These are phyloP conservation scores for Scleroderma citrinum DNA, from an alignment of 768 basidiomycete species.

Conservation along the genomic window DNA sequence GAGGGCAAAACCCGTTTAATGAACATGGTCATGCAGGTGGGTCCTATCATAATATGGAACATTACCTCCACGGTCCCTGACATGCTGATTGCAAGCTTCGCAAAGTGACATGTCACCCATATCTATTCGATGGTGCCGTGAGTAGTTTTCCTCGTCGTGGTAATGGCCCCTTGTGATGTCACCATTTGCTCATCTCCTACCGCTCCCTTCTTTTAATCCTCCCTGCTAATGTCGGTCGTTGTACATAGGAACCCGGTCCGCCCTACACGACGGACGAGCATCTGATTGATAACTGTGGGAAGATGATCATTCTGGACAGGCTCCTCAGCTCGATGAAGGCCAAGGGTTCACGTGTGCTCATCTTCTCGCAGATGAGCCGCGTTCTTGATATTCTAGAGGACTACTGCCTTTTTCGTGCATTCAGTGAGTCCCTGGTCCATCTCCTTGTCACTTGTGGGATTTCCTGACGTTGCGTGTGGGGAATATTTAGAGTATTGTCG, in stretches of 20 bases:
- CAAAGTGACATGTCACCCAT: conserved; percentile 88
- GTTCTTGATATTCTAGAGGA: conserved; percentile 97
- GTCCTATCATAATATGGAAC: conserved; percentile 8
- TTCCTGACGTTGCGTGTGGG: conserved; percentile 25
- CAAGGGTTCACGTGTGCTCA: conserved; percentile 92
- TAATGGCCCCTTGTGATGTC: no score
- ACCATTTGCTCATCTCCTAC: no score
- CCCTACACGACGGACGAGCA: conserved; percentile 99
- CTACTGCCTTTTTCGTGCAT: conserved; percentile 87
- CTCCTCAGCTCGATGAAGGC: conserved; percentile 80
- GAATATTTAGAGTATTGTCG: conserved; percentile 98
- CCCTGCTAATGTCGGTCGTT: neutral
- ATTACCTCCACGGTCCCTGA: conserved; percentile 1
- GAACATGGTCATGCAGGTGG: conserved; percentile 99
- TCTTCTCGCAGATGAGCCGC: conserved; percentile 99
- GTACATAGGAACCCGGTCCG: conserved; percentile 87
- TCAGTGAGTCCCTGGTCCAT: conserved; percentile 50
- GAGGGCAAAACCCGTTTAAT: conserved; percentile 96
- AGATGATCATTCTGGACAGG: conserved; percentile 97
- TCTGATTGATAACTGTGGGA: conserved; percentile 88
- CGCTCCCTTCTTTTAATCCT: no score
- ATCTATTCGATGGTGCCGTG: conserved; percentile 90
- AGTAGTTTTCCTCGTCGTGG: conserved; percentile 15
- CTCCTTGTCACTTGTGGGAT: neutral
- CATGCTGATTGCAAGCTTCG: conserved; percentile 42